A percentile compares a stretch with the other conserved stretches of the same genome.
phyloP scores from a whole-genome alignment of 2,329 filamentous ascomycete genomes.

The Aspergillus fumigatus region DNA sequence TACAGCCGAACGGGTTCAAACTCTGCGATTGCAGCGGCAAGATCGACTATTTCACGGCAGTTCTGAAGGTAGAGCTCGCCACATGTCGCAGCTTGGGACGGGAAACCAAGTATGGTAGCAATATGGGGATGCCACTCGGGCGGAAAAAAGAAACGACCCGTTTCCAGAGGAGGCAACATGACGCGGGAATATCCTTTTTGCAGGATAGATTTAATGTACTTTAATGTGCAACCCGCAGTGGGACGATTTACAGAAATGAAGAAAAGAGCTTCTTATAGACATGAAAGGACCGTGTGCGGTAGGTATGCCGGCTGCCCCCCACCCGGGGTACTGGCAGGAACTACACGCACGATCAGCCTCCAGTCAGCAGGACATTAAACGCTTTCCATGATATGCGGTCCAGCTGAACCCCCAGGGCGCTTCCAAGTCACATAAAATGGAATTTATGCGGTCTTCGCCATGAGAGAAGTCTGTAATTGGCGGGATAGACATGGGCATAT shows the following conservation, averaged over 20 bases:
- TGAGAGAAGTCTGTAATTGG: not conserved
- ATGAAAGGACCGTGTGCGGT: not conserved
- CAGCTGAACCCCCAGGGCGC: not conserved
- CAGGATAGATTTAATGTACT: not conserved
- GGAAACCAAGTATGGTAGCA: constrained; percentile 7
- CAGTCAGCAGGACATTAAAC: not conserved
- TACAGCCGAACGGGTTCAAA: constrained; percentile 23
- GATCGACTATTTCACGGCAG: constrained; percentile 12
- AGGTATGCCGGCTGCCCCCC: not conserved
- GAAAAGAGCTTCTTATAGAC: not conserved
- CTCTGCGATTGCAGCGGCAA: constrained; percentile 14
- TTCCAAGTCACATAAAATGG: not conserved
- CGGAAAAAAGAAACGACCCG: constrained; percentile 4
- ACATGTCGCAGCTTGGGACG: constrained; percentile 8
- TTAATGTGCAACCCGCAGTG: not conserved
- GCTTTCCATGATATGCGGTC: not conserved
- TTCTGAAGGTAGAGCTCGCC: constrained; percentile 4
- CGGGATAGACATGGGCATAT: not conserved
- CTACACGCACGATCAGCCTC: not conserved
- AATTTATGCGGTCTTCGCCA: not conserved
- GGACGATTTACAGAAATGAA: not conserved
- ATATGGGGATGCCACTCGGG: constrained; percentile 9
- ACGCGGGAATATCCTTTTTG: not conserved
- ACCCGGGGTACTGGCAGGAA: not conserved
- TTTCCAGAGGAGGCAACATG: not conserved